Conservation (phyloP, 2,329 filamentous ascomycete genomes). For the Paracamarosporium sp. region DNA sequence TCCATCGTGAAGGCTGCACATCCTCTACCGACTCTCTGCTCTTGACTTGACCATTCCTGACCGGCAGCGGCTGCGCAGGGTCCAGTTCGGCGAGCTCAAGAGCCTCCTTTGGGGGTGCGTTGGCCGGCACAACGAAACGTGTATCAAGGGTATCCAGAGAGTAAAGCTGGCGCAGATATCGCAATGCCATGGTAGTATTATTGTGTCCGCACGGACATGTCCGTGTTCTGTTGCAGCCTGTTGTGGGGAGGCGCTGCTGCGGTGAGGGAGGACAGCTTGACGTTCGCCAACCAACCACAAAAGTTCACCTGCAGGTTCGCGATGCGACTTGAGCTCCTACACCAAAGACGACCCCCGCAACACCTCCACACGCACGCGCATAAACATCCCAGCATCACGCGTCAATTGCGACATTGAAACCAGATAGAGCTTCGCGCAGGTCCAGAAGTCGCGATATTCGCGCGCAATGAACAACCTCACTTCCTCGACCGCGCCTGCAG, state of each 20-base stretch:
- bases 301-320: slow-evolving; percentile 28
- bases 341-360: slow-evolving; percentile 29
- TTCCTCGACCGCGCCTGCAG: slow-evolving; percentile 46
- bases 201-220: slow-evolving; percentile 27
- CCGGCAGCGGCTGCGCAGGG: slow-evolving; percentile 37
- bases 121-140: slow-evolving; percentile 74
- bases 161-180: slow-evolving; percentile 62
- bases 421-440: background rate
- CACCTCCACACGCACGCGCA: slow-evolving; percentile 14
- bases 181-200: slow-evolving; percentile 45
- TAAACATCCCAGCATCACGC: slow-evolving; percentile 23
- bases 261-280: slow-evolving; percentile 23
- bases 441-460: slow-evolving; percentile 17
- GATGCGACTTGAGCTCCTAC: slow-evolving; percentile 32
- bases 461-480: slow-evolving; percentile 45
- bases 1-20: slow-evolving; percentile 77
- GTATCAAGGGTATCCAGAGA: slow-evolving; percentile 73
- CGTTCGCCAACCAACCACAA: slow-evolving; percentile 21
- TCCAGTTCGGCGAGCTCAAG: slow-evolving; percentile 43
- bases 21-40: slow-evolving; percentile 42
- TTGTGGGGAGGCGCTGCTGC: slow-evolving; percentile 17
- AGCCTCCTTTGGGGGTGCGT: slow-evolving; percentile 62
- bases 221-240: slow-evolving; percentile 6
- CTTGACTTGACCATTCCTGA: slow-evolving; percentile 30
- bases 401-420: slow-evolving; percentile 24